These are phyloP conservation scores for Rutstroemia sp. DNA, from an alignment of 2,329 filamentous ascomycete genomes.

Conservation along the genomic window DNA sequence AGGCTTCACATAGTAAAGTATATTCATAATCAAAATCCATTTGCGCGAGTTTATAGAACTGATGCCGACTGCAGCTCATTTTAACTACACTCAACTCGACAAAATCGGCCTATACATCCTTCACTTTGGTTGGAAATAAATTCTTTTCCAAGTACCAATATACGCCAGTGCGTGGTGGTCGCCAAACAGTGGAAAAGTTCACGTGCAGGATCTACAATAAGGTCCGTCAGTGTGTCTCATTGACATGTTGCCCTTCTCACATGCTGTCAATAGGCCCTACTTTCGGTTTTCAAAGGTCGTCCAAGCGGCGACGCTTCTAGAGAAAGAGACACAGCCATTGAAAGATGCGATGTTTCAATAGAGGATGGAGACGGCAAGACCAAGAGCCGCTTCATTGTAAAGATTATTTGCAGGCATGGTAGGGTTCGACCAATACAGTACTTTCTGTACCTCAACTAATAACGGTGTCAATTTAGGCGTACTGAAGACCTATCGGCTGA, in stretches of 20 bases:
- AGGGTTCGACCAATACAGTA: slow-evolving; percentile 10
- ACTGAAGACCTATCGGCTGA: slow-evolving; percentile 68
- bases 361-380: slow-evolving; percentile 60
- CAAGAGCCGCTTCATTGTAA: slow-evolving; percentile 67
- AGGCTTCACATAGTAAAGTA: slow-evolving; percentile 33
- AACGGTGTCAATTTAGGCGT: slow-evolving; percentile 41
- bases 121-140: slow-evolving; percentile 56
- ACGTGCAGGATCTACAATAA: slow-evolving; percentile 70
- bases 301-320: slow-evolving; percentile 48
- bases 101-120: slow-evolving; percentile 71
- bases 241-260: background rate
- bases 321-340: slow-evolving; percentile 63
- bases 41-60: background rate
- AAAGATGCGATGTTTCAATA: slow-evolving; percentile 66
- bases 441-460: slow-evolving; percentile 1
- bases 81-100: slow-evolving; percentile 73
- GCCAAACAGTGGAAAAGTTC: slow-evolving; percentile 43
- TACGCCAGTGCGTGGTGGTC: slow-evolving; percentile 34
- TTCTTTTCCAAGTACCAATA: slow-evolving; percentile 72
- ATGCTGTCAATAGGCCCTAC: slow-evolving; percentile 44
- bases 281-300: slow-evolving; percentile 68
- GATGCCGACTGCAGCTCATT: slow-evolving; percentile 45
- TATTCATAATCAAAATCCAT: background rate
- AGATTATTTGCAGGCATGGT: slow-evolving; percentile 68
- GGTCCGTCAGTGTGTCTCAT: slow-evolving; percentile 32